Evolutionary conservation across 441 rosid species (phyloP).

Genomic region (Mallotus japonicus): DNA sequence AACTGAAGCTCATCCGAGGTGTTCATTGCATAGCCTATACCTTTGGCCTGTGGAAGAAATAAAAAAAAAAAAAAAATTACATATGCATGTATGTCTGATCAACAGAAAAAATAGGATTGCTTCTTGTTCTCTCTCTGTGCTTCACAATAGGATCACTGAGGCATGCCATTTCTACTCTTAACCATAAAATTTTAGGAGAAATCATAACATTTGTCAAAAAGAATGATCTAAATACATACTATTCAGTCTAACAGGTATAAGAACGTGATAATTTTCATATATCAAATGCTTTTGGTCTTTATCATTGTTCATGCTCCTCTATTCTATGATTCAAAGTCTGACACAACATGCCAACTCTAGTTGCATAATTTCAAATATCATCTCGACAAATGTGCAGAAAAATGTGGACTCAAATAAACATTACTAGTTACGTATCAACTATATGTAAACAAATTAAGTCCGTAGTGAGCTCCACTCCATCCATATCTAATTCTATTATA

Average conservation of each 20-base stretch:
- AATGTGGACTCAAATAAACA: not conserved
- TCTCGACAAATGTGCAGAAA: not conserved
- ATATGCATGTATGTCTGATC: too few relatives aligned
- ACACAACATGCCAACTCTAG: not conserved
- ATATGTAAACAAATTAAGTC: not conserved
- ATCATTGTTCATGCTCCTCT: not conserved
- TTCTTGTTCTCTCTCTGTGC: not conserved
- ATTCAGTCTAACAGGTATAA: not conserved
- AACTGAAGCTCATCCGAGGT: conserved; percentile 75
- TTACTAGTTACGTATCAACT: too few relatives aligned
- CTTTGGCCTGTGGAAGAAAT: conserved; percentile 59
- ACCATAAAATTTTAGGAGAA: not conserved
- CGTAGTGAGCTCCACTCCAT: too few relatives aligned
- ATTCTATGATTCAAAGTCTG: not conserved
- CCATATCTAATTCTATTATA: too few relatives aligned
- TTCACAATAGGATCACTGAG: not conserved
- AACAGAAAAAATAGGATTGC: too few relatives aligned
- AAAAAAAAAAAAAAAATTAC: not conserved
- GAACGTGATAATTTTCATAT: not conserved
- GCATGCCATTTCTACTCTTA: not conserved
- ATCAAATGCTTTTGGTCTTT: not conserved
- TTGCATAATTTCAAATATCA: not conserved
- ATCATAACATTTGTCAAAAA: not conserved
- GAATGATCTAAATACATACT: not conserved
- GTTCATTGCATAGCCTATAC: conserved; percentile 80